Conservation (phyloP, 1,284 basidiomycete species). For the Somion occarium region DNA sequence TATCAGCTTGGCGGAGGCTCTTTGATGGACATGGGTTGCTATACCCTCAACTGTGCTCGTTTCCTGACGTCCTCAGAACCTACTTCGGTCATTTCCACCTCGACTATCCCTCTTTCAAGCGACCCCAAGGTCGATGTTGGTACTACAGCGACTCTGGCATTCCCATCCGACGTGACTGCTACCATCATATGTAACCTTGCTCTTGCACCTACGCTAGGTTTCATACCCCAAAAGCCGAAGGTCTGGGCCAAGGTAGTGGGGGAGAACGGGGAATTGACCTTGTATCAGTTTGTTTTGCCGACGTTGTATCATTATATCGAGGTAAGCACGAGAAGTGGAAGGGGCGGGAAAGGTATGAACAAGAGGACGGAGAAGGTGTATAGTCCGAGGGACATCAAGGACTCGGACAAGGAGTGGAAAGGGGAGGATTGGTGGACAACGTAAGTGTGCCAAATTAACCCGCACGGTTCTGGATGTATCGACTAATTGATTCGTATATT, state of each 20-base stretch:
- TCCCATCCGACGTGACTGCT: slow-evolving; percentile 11
- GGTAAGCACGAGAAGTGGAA: slow-evolving; percentile 7
- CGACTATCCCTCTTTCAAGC: neutral
- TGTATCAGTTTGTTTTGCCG: slow-evolving; percentile 12
- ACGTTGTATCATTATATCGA: slow-evolving; percentile 13
- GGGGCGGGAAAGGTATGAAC: slow-evolving; percentile 1
- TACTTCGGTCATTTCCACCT: slow-evolving; percentile 3
- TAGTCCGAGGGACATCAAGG: neutral
- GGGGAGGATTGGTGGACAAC: slow-evolving; percentile 18
- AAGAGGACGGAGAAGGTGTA: slow-evolving; percentile 3
- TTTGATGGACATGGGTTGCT: slow-evolving; percentile 64
- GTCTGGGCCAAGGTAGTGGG: slow-evolving; percentile 5
- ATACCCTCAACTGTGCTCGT: slow-evolving; percentile 8
- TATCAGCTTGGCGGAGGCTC: slow-evolving; percentile 61
- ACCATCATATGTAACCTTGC: slow-evolving; percentile 6
- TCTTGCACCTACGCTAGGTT: neutral
- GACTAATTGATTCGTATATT: slow-evolving; percentile 13
- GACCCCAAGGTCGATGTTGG: slow-evolving; percentile 9
- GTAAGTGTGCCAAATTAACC: slow-evolving; percentile 13
- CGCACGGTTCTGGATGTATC: slow-evolving; percentile 14
- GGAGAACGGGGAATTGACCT: slow-evolving; percentile 11
- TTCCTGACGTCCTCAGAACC: slow-evolving; percentile 10
- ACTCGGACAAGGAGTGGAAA: slow-evolving; percentile 6
- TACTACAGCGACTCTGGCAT: slow-evolving; percentile 11
- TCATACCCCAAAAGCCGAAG: slow-evolving; percentile 11